Evolutionary conservation across 192 early-diverging fungal species (phyloP).

Genomic region (Backusella parvicylindrica): DNA sequence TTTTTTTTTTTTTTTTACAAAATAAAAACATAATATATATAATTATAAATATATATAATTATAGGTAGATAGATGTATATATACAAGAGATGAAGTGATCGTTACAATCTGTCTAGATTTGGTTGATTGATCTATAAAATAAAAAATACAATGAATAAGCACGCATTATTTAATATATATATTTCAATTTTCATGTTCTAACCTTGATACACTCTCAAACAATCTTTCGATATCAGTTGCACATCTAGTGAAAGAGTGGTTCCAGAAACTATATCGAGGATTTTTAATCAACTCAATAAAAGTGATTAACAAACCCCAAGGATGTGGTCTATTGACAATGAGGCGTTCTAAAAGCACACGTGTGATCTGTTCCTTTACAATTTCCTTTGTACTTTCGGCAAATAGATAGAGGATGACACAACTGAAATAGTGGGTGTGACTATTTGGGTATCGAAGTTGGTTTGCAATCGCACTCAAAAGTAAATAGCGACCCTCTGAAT

Average conservation of each 20-base stretch:
- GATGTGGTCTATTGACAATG: slow-evolving; percentile 95
- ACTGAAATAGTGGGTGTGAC: slow-evolving; percentile 94
- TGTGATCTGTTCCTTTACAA: slow-evolving; percentile 92
- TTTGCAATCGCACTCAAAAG: slow-evolving; percentile 91
- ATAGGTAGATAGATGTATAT: background rate
- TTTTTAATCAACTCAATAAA: slow-evolving; percentile 98
- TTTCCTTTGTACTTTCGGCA: slow-evolving; percentile 69
- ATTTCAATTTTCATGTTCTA: background rate
- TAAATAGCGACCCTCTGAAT: slow-evolving; percentile 85
- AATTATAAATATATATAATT: background rate
- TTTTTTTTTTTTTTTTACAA: background rate
- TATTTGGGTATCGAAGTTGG: slow-evolving; percentile 96
- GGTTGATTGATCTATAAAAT: slow-evolving; percentile 32
- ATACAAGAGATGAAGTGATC: background rate
- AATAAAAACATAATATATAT: background rate
- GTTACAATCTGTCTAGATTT: slow-evolving; percentile 25
- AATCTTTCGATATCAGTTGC: slow-evolving; percentile 81
- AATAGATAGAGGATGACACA: slow-evolving; percentile 86
- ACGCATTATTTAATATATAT: background rate
- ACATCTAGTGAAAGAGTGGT: slow-evolving; percentile 57
- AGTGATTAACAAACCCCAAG: slow-evolving; percentile 95
- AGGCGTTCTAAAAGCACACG: slow-evolving; percentile 92
- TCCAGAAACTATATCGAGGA: slow-evolving; percentile 64
- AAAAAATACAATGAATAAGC: background rate
- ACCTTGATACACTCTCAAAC: slow-evolving; percentile 66